Percentiles rank a stretch among this genome's conserved stretches.
Conservation (phyloP, 139 green algal species). For the Picochlorum sp. region DNA sequence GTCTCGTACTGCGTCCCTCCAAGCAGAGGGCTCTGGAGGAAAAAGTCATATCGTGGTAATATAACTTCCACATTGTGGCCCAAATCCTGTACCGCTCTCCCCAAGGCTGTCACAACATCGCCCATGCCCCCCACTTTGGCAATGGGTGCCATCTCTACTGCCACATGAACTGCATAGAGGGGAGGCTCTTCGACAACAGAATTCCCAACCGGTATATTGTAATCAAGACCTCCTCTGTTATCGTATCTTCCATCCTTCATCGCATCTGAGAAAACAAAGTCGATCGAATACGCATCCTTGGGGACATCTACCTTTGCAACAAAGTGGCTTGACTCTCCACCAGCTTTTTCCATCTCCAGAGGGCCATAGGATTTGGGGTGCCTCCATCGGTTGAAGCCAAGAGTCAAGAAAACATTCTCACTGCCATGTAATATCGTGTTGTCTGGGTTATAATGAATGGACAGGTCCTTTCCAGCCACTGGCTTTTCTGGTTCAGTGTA, state of each 20-base stretch:
- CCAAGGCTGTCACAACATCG: constrained; percentile 91
- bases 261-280: constrained; percentile 79
- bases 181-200: constrained; percentile 26
- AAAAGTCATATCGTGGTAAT: constrained; percentile 69
- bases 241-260: constrained; percentile 58
- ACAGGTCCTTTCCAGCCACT: constrained; percentile 29
- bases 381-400: constrained; percentile 57
- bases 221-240: constrained; percentile 82
- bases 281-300: constrained; percentile 65
- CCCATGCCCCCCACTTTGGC: constrained; percentile 92
- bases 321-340: background rate
- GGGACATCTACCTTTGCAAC: constrained; percentile 34
- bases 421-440: constrained; percentile 47
- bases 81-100: constrained; percentile 75
- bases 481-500: constrained; percentile 29
- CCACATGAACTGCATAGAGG: constrained; percentile 78
- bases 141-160: constrained; percentile 96
- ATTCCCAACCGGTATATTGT: constrained; percentile 69
- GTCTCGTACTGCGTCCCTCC: constrained; percentile 30
- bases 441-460: constrained; percentile 57
- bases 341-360: constrained; percentile 45
- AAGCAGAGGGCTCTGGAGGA: constrained; percentile 50
- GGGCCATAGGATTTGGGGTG: constrained; percentile 36
- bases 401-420: constrained; percentile 35
- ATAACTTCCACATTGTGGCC: constrained; percentile 63